Evolutionary conservation across 805 yeast genomes (phyloP).

Genomic region (Zygotorulaspora florentina): DNA sequence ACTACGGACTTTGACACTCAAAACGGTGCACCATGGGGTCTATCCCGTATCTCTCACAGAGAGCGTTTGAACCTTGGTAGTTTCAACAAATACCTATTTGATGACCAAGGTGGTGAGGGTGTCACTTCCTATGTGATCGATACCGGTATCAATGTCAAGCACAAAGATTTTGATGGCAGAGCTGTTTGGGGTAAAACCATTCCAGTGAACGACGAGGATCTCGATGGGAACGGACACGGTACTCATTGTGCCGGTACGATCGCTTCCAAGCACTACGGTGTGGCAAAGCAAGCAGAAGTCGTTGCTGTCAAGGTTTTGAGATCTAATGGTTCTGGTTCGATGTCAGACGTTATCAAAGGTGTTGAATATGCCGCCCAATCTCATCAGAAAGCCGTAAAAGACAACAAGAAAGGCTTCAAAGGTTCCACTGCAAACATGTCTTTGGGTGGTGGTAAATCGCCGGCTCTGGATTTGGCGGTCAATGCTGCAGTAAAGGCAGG

Average conservation of each 20-base stretch:
- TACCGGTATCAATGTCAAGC: slow-evolving; percentile 77
- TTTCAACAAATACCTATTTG: slow-evolving; percentile 69
- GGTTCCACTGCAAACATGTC: slow-evolving; percentile 93
- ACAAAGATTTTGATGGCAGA: slow-evolving; percentile 77
- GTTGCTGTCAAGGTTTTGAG: slow-evolving; percentile 83
- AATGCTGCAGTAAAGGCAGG: slow-evolving; percentile 88
- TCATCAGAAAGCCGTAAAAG: slow-evolving; percentile 49
- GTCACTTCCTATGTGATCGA: slow-evolving; percentile 86
- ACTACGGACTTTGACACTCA: slow-evolving; percentile 63
- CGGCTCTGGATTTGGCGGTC: slow-evolving; percentile 81
- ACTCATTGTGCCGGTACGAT: slow-evolving; percentile 97
- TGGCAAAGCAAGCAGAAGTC: slow-evolving; percentile 72
- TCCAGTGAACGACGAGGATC: slow-evolving; percentile 63
- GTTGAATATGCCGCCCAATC: slow-evolving; percentile 78
- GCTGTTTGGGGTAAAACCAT: slow-evolving; percentile 83
- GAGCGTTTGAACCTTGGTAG: slow-evolving; percentile 61
- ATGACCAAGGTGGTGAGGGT: slow-evolving; percentile 72
- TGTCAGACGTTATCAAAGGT: slow-evolving; percentile 82
- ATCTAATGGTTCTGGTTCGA: slow-evolving; percentile 77
- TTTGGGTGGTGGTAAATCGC: slow-evolving; percentile 88
- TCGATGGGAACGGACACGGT: slow-evolving; percentile 91
- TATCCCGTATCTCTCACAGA: slow-evolving; percentile 85
- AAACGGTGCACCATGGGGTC: slow-evolving; percentile 91
- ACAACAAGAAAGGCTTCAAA: slow-evolving; percentile 60
- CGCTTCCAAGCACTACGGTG: slow-evolving; percentile 75